Evolutionary conservation across 148 eudicot genomes (phyloP).

Genomic region (Bassia scoparia): DNA sequence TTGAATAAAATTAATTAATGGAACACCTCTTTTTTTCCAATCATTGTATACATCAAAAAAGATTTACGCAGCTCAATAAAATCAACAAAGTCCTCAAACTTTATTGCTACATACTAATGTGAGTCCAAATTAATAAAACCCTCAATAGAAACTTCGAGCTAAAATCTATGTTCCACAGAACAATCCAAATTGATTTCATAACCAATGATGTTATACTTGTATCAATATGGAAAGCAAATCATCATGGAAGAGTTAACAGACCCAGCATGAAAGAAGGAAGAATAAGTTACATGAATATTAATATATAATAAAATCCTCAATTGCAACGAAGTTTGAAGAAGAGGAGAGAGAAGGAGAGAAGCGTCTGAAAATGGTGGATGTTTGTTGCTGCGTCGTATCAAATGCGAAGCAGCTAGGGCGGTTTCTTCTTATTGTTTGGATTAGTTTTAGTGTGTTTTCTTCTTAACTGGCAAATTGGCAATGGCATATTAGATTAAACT

Average conservation of each 20-base stretch:
- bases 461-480: too few relatives aligned
- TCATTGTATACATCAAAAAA: not conserved
- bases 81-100: too few relatives aligned
- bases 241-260: not conserved
- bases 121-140: not conserved
- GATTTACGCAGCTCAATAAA: not conserved
- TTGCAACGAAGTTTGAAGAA: not conserved
- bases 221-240: not conserved
- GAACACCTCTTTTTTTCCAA: not conserved
- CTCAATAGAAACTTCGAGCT: not conserved
- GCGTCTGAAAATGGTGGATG: constrained; percentile 22
- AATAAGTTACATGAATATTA: too few relatives aligned
- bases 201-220: not conserved
- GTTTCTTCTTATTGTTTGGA: too few relatives aligned
- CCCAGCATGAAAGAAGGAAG: too few relatives aligned
- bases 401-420: too few relatives aligned
- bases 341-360: constrained; percentile 22
- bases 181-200: too few relatives aligned
- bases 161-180: too few relatives aligned
- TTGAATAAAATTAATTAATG: not conserved
- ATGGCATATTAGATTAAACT: too few relatives aligned
- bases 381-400: not conserved
- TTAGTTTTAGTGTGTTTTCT: too few relatives aligned
- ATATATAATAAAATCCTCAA: too few relatives aligned
- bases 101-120: too few relatives aligned